phyloP scores from a whole-genome alignment of 192 early-diverging fungal species.

The Paraglomus occultum region DNA sequence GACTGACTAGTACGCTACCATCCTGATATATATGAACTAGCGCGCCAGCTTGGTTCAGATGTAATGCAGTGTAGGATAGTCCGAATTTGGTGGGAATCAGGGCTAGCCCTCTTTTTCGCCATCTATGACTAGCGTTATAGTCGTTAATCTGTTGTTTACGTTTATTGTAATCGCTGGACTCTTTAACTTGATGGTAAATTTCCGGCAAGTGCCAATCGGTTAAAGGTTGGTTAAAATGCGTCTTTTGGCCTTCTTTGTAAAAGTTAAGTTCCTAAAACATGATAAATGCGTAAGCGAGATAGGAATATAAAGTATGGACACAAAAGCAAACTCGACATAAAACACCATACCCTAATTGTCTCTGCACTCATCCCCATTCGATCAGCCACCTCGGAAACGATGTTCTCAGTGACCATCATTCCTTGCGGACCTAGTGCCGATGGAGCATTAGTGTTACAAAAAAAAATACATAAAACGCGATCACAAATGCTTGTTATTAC shows the following conservation, averaged over 20 bases:
- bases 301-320: too few species aligned
- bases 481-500: not conserved
- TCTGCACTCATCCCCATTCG: slow-evolving; percentile 60
- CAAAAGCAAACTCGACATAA: too few species aligned
- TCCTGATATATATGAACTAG: slow-evolving; percentile 85
- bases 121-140: slow-evolving; percentile 69
- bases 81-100: slow-evolving; percentile 85
- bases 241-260: slow-evolving; percentile 66
- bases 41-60: slow-evolving; percentile 81
- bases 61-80: slow-evolving; percentile 71
- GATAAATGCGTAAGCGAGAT: not conserved
- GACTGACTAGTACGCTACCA: slow-evolving; percentile 77
- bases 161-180: slow-evolving; percentile 47
- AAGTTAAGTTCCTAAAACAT: slow-evolving; percentile 56
- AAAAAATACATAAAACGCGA: too few species aligned
- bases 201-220: slow-evolving; percentile 68
- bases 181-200: slow-evolving; percentile 67
- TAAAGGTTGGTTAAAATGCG: slow-evolving; percentile 69
- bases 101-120: slow-evolving; percentile 77
- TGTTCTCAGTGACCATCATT: slow-evolving; percentile 77
- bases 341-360: slow-evolving; percentile 47
- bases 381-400: slow-evolving; percentile 77
- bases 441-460: too few species aligned
- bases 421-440: slow-evolving; percentile 58
- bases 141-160: slow-evolving; percentile 58